Conservation (phyloP, 192 early-diverging fungal genomes). For the Coemansia sp. region DNA sequence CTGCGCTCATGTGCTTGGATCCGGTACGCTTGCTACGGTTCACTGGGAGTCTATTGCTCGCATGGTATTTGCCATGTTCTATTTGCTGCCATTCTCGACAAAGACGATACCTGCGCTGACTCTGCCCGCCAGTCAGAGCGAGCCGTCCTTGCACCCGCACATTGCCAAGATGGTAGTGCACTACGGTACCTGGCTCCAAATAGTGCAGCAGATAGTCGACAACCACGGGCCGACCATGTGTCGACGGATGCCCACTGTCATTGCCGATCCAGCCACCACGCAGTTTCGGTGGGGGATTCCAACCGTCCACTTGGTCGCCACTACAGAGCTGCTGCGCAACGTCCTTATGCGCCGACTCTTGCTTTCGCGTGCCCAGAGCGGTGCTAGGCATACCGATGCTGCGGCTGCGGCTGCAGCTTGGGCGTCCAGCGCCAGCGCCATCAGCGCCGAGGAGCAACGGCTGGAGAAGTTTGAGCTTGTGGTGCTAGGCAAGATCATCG, state of each 20-base stretch:
- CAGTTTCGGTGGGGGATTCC: slow-evolving; percentile 50
- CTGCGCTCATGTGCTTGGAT: slow-evolving; percentile 36
- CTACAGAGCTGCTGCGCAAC: slow-evolving; percentile 40
- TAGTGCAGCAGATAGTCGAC: slow-evolving; percentile 39
- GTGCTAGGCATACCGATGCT: neutral
- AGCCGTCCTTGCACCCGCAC: neutral
- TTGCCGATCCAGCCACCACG: slow-evolving; percentile 35
- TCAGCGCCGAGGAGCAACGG: slow-evolving; percentile 22
- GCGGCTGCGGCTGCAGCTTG: neutral
- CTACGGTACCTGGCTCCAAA: slow-evolving; percentile 40
- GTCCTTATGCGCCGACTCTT: slow-evolving; percentile 24
- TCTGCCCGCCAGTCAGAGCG: neutral
- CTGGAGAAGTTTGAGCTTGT: slow-evolving; percentile 38
- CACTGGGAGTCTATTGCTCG: slow-evolving; percentile 43
- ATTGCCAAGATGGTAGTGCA: slow-evolving; percentile 19
- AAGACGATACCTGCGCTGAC: slow-evolving; percentile 4
- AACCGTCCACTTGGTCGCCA: slow-evolving; percentile 31
- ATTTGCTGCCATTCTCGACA: slow-evolving; percentile 39
- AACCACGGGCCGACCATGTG: slow-evolving; percentile 38
- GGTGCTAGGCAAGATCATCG: slow-evolving; percentile 33
- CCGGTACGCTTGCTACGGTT: slow-evolving; percentile 14
- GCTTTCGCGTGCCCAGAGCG: slow-evolving; percentile 1
- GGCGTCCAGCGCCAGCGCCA: slow-evolving; percentile 1
- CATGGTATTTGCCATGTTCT: slow-evolving; percentile 39
- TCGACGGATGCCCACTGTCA: slow-evolving; percentile 34